A percentile compares a stretch with the other conserved stretches of the same genome.
Evolutionary conservation across 1,139 yeast genomes (phyloP).

Genomic region (Candida anutae): DNA sequence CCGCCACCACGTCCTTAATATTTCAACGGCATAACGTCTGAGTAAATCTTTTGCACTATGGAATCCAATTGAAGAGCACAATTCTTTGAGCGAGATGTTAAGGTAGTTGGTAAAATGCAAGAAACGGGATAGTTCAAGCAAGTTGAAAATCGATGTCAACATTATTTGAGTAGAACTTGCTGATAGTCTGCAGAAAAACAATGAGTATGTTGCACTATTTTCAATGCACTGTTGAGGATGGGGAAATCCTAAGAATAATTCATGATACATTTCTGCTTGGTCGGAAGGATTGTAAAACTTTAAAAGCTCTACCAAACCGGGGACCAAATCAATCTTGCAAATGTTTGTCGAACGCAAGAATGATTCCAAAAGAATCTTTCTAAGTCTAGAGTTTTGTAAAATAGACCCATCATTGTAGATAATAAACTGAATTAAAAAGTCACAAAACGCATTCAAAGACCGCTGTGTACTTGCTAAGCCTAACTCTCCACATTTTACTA

Average conservation of each 20-base stretch:
- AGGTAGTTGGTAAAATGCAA: conserved; percentile 25
- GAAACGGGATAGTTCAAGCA: conserved; percentile 33
- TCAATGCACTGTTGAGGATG: conserved; percentile 33
- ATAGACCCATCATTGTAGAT: conserved; percentile 6
- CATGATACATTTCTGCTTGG: conserved; percentile 24
- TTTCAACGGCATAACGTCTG: conserved; percentile 18
- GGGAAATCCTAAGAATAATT: conserved; percentile 21
- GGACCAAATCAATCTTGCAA: conserved; percentile 8
- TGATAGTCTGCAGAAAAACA: conserved; percentile 27
- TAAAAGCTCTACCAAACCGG: conserved; percentile 4
- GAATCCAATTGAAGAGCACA: conserved; percentile 12
- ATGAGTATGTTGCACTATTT: conserved; percentile 28
- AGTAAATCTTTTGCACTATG: conserved; percentile 18
- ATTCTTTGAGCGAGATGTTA: conserved; percentile 13
- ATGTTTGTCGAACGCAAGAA: conserved; percentile 14
- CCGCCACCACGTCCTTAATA: conserved; percentile 37
- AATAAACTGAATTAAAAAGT: conserved; percentile 10
- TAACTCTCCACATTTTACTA: conserved; percentile 22
- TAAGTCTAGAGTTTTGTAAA: conserved; percentile 7
- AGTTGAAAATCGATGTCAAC: conserved; percentile 28
- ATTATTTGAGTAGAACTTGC: conserved; percentile 18
- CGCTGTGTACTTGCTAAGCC: conserved; percentile 17
- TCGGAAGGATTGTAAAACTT: conserved; percentile 3
- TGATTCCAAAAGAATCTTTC: conserved; percentile 6
- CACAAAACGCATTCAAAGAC: conserved; percentile 13